phyloP scores from a whole-genome alignment of 169 alveolate species.

The Cryptosporidium viatorum region DNA sequence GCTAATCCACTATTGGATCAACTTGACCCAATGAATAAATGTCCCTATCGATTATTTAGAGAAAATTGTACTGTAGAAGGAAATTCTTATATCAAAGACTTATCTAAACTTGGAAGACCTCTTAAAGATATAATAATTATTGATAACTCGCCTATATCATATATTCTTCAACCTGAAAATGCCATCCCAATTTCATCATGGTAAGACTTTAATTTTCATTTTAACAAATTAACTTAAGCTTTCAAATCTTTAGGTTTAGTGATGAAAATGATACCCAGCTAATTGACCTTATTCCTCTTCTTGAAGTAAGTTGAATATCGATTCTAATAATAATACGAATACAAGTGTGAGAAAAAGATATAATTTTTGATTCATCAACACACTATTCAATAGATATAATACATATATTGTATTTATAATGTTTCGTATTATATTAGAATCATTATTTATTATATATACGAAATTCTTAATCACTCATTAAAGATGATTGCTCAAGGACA shows the following conservation, averaged over 20 bases:
- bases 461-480: background rate
- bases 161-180: conserved; percentile 90
- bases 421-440: background rate
- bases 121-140: conserved; percentile 87
- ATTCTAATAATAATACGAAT: background rate
- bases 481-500: conserved; percentile 51
- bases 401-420: background rate
- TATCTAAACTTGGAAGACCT: conserved; percentile 87
- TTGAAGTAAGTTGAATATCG: conserved; percentile 72
- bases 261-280: conserved; percentile 86
- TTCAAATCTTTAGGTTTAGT: conserved; percentile 81
- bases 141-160: conserved; percentile 93
- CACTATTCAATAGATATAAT: too few species aligned
- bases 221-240: conserved; percentile 1
- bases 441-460: background rate
- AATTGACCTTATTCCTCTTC: conserved; percentile 83
- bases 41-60: conserved; percentile 85
- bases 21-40: conserved; percentile 79
- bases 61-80: conserved; percentile 83
- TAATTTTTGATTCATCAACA: too few species aligned
- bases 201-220: conserved; percentile 76
- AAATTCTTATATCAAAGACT: conserved; percentile 86
- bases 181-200: conserved; percentile 92
- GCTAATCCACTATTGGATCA: conserved; percentile 87
- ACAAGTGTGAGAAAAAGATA: background rate